These are phyloP conservation scores for Neotropicomus parvogracilis DNA, from an alignment of 1,284 basidiomycete genomes.

Conservation along the genomic window DNA sequence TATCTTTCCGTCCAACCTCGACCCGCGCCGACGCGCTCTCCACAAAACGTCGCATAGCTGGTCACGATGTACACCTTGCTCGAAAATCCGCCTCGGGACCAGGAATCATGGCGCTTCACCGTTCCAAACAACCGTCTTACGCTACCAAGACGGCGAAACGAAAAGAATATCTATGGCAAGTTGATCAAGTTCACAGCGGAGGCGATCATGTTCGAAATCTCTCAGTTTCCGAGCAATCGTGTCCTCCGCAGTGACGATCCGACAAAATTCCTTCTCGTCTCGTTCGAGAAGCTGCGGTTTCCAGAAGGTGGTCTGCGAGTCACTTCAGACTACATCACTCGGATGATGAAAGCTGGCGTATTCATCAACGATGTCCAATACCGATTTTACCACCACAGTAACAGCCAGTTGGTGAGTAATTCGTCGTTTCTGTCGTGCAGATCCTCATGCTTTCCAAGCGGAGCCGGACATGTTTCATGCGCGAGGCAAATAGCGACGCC, in stretches of 20 bases:
- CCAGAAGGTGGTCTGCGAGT: slow-evolving; percentile 44
- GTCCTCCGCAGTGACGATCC: slow-evolving; percentile 54
- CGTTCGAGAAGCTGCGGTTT: slow-evolving; percentile 53
- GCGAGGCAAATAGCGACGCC: slow-evolving; percentile 48
- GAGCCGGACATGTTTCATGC: slow-evolving; percentile 58
- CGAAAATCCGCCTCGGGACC: slow-evolving; percentile 41
- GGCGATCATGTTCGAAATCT: slow-evolving; percentile 47
- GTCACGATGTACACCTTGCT: slow-evolving; percentile 37
- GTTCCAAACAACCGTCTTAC: slow-evolving; percentile 34
- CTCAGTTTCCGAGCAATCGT: slow-evolving; percentile 52
- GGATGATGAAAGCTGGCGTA: slow-evolving; percentile 52
- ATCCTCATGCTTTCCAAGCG: slow-evolving; percentile 36
- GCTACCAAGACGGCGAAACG: slow-evolving; percentile 23
- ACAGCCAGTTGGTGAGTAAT: slow-evolving; percentile 56
- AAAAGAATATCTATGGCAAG: slow-evolving; percentile 40
- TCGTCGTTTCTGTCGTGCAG: background rate
- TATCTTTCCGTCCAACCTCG: slow-evolving; percentile 1
- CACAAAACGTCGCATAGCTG: background rate
- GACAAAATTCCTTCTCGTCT: slow-evolving; percentile 51
- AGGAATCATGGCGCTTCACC: slow-evolving; percentile 50
- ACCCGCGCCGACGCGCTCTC: background rate
- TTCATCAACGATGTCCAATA: slow-evolving; percentile 58
- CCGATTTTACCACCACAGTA: slow-evolving; percentile 65
- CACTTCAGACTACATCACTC: slow-evolving; percentile 51
- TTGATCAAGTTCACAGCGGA: slow-evolving; percentile 49